A percentile compares a stretch with the other conserved stretches of the same genome.
phyloP scores from a whole-genome alignment of 2,329 filamentous ascomycete species.

The Fusarium sp. region DNA sequence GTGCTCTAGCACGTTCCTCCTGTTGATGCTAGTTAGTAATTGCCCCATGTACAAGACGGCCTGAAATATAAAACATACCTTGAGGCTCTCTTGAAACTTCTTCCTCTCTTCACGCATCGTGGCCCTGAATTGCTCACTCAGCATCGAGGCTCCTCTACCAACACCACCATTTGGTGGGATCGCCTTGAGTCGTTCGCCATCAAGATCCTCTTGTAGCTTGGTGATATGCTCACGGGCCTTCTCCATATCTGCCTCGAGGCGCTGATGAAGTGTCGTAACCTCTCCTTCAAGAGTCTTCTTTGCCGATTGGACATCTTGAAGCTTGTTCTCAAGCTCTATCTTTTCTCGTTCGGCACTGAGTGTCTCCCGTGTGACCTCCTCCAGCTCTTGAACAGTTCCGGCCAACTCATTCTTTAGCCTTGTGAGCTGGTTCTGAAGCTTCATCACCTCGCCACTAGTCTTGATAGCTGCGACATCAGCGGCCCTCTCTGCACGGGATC shows the following conservation, averaged over 20 bases:
- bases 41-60: not conserved
- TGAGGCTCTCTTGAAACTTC: slow-evolving; percentile 65
- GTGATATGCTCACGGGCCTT: slow-evolving; percentile 49
- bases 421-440: slow-evolving; percentile 59
- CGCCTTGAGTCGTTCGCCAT: slow-evolving; percentile 59
- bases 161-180: slow-evolving; percentile 46
- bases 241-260: slow-evolving; percentile 55
- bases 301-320: slow-evolving; percentile 38
- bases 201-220: slow-evolving; percentile 62
- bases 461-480: slow-evolving; percentile 66
- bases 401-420: slow-evolving; percentile 61
- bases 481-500: slow-evolving; percentile 66
- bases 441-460: slow-evolving; percentile 55
- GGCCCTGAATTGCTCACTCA: slow-evolving; percentile 65
- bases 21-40: slow-evolving; percentile 47
- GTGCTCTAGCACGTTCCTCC: slow-evolving; percentile 60
- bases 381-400: slow-evolving; percentile 61
- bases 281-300: slow-evolving; percentile 37
- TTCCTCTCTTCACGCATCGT: slow-evolving; percentile 67
- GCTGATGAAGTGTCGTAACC: slow-evolving; percentile 41
- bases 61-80: slow-evolving; percentile 49
- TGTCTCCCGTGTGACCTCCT: slow-evolving; percentile 63
- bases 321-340: slow-evolving; percentile 53
- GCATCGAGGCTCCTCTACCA: slow-evolving; percentile 57
- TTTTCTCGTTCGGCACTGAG: slow-evolving; percentile 62